phyloP scores from a whole-genome alignment of 2,329 filamentous ascomycete species.

The Ceratocystis smalleyi region DNA sequence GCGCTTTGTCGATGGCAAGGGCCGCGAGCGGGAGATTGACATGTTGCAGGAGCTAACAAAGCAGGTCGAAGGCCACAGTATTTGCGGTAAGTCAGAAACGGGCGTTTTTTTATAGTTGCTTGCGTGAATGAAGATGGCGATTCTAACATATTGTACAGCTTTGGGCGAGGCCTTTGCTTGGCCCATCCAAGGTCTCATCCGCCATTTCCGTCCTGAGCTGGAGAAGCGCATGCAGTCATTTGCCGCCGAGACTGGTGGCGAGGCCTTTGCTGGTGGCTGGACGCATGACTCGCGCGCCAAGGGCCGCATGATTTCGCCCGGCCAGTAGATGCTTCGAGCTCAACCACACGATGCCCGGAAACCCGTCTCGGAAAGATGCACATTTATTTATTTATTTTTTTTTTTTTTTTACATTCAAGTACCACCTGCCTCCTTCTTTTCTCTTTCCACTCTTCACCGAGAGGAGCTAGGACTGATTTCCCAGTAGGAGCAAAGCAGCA shows the following conservation, averaged over 20 bases:
- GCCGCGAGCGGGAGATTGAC: conserved; percentile 83
- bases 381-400: too few relatives aligned
- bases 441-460: neutral
- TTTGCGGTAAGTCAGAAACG: conserved; percentile 56
- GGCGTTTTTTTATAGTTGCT: neutral
- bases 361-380: too few relatives aligned
- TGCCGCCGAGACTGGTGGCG: conserved; percentile 54
- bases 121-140: neutral
- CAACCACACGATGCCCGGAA: too few relatives aligned
- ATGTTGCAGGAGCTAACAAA: conserved; percentile 99
- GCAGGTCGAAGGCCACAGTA: conserved; percentile 98
- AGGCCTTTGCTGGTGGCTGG: conserved; percentile 78
- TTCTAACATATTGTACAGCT: conserved; percentile 31
- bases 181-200: conserved; percentile 95
- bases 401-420: neutral
- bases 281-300: conserved; percentile 55
- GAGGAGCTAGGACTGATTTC: neutral
- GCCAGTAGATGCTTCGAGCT: conserved; percentile 47
- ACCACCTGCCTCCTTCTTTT: neutral
- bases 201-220: conserved; percentile 92
- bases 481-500: neutral
- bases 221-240: conserved; percentile 81
- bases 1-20: conserved; percentile 83
- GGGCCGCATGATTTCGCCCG: conserved; percentile 75
- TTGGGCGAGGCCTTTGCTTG: conserved; percentile 95